These are phyloP conservation scores for Phytopythium vexans DNA, from an alignment of 352 stramenopile species.

Conservation along the genomic window DNA sequence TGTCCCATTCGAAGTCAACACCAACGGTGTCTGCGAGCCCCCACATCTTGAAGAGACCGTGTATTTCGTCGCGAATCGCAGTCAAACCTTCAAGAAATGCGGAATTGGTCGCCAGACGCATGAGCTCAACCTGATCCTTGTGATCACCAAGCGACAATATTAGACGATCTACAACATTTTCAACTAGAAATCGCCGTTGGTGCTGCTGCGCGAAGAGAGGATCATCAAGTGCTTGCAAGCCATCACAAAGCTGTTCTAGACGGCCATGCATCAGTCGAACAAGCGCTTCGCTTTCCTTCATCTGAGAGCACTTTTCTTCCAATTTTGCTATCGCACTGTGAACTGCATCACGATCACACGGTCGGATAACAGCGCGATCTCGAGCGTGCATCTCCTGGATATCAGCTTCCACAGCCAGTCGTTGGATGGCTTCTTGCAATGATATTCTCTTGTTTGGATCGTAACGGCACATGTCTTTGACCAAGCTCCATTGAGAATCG, in stretches of 20 bases:
- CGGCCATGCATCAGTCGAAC: background rate
- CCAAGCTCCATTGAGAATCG: background rate
- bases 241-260: background rate
- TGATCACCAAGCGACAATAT: background rate
- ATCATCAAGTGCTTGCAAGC: background rate
- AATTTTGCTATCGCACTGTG: background rate
- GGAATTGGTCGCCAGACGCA: background rate
- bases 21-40: background rate
- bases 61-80: background rate
- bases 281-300: background rate
- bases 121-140: background rate
- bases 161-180: background rate
- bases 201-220: too few species aligned
- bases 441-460: background rate
- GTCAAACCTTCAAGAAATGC: background rate
- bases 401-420: background rate
- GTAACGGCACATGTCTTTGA: slow-evolving; percentile 1
- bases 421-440: background rate
- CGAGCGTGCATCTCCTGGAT: background rate
- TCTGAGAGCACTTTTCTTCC: background rate
- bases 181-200: background rate
- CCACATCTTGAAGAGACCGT: background rate
- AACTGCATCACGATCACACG: too few species aligned
- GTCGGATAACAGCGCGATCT: too few species aligned
- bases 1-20: too few species aligned